Evolutionary conservation across 1,284 basidiomycete species (phyloP), one percentile per base, ranked within the genome.

Genomic region (Pseudozyma hubeiensis): DNA sequence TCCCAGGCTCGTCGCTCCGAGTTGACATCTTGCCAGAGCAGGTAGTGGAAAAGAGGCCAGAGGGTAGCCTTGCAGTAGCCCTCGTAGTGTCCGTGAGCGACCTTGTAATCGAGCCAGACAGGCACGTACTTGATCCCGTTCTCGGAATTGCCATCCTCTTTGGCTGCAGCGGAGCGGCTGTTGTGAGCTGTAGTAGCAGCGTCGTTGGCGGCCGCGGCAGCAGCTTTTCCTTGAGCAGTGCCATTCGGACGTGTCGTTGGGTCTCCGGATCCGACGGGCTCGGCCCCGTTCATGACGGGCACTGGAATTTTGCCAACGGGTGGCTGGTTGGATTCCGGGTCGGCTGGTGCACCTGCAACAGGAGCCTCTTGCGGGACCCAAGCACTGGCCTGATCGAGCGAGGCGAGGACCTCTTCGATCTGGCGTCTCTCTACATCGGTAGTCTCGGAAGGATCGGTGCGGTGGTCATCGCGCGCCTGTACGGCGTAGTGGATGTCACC

Each of bases 31-130:
- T 97, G 93, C 94, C 94, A 97, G 59, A 97, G 90, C 62, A 99
- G 89, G 85, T 99, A 99, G 87, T 99, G 97, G 89, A 99, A 97
- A 31, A 98, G 87, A 0, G 96, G 97, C 96, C 96, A 99, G 53
- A 99, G 90, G 39, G 91, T 97, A 79, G 92, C 91, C 85, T 99
- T 99, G 89, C 95, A 98, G 86, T 97, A 98, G 0, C 94, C 95
- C 79, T 86, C 85, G 75, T 97, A 97, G 85, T 97, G 94, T 0
- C 92, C 93, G 83, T 94, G 93, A 30, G 93, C 93, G 43, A 93
- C 89, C 84, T 91, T 90, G 82, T 94, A 92, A 73, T 94, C 92
- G 30, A 97, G 88, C 92, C 94, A 97, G 17, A 97, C 92, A 11
- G 95, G 94, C 14, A 94, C 89, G 80, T 94, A 97, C 50, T 87